phyloP scores from a whole-genome alignment of 345 rosid genomes.

The Eucalyptus virginea region DNA sequence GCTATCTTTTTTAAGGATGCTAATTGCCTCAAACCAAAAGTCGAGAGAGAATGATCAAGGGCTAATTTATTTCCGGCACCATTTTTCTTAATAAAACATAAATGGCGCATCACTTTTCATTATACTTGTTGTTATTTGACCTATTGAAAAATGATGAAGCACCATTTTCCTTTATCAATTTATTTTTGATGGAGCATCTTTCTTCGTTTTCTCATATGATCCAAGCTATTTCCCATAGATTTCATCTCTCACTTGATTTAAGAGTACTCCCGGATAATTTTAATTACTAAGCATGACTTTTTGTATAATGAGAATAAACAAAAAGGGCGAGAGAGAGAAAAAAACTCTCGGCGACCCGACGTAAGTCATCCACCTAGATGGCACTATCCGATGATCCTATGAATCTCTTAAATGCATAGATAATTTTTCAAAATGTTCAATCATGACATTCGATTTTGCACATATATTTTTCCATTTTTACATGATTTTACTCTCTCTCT shows the following conservation, averaged over 20 bases:
- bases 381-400: background rate
- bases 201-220: background rate
- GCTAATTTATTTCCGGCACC: background rate
- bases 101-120: background rate
- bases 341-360: background rate
- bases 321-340: background rate
- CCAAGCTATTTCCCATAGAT: background rate
- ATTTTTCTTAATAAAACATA: no score
- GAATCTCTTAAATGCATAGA: background rate
- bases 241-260: background rate
- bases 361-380: background rate
- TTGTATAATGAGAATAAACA: background rate
- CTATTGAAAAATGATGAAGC: background rate
- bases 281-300: background rate
- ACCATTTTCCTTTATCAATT: background rate
- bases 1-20: background rate
- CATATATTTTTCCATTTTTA: no score
- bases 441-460: background rate
- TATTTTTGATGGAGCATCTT: background rate
- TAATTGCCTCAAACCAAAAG: background rate
- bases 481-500: background rate
- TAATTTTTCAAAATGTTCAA: no score
- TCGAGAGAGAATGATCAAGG: background rate
- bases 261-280: background rate
- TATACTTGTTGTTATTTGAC: background rate